Conservation (phyloP, 1,139 yeast genomes). For the Suhomyces terraborum region DNA sequence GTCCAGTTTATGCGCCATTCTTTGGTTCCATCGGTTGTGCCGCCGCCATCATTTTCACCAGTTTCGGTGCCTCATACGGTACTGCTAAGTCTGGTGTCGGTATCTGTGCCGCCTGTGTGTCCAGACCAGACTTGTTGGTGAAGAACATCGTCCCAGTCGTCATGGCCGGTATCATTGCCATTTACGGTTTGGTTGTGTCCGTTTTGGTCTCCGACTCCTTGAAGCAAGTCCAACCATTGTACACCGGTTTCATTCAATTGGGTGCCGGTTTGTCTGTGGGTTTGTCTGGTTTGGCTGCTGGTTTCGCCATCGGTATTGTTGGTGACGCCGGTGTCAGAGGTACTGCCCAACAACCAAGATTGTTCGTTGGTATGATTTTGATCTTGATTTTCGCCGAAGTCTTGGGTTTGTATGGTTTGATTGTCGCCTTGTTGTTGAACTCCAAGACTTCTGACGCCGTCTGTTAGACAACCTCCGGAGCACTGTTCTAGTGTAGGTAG, state of each 20-base stretch:
- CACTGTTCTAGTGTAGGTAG: constrained; percentile 12
- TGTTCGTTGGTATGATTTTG: constrained; percentile 95
- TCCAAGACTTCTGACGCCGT: constrained; percentile 91
- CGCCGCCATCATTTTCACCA: constrained; percentile 96
- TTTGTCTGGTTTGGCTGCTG: constrained; percentile 95
- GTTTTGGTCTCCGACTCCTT: constrained; percentile 92
- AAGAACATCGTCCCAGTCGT: constrained; percentile 92
- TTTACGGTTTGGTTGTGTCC: constrained; percentile 96
- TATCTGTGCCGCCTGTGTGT: constrained; percentile 96
- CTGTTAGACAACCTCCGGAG: constrained; percentile 51
- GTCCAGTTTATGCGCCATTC: constrained; percentile 88
- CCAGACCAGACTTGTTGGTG: constrained; percentile 94
- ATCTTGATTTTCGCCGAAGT: constrained; percentile 99
- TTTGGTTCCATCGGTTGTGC: constrained; percentile 99
- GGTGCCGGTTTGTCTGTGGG: constrained; percentile 99
- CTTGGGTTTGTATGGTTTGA: constrained; percentile 94
- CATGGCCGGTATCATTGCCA: constrained; percentile 99
- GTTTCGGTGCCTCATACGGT: constrained; percentile 99
- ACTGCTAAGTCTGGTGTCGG: constrained; percentile 99
- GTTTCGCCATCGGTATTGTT: constrained; percentile 97
- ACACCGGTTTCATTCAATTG: constrained; percentile 96
- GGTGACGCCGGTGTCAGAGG: constrained; percentile 99
- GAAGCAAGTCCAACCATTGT: constrained; percentile 87
- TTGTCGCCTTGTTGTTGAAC: constrained; percentile 95
- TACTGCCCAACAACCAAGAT: constrained; percentile 93